These are phyloP conservation scores for Venturia oleaginea DNA, from an alignment of 2,329 filamentous ascomycete species.

Conservation along the genomic window DNA sequence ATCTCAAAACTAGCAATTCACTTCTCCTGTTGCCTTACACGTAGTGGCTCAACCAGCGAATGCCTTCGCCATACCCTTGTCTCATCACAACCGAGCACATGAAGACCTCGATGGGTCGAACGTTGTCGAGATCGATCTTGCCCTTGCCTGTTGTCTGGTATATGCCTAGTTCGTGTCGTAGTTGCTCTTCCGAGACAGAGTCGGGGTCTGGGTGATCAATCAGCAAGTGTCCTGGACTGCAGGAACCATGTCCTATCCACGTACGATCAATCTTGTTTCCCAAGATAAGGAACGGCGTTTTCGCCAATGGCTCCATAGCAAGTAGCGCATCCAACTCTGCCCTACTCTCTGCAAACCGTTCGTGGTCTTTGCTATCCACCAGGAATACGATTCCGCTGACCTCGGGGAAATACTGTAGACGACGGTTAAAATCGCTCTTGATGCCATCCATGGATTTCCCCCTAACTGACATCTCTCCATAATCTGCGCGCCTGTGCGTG, in stretches of 20 bases:
- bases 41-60: conserved; percentile 34
- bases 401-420: conserved; percentile 71
- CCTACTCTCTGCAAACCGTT: conserved; percentile 90
- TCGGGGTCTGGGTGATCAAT: conserved; percentile 52
- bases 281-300: conserved; percentile 91
- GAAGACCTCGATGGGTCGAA: conserved; percentile 91
- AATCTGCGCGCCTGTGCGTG: conserved; percentile 70
- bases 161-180: conserved; percentile 75
- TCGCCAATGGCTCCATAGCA: conserved; percentile 90
- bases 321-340: conserved; percentile 80
- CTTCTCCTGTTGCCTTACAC: conserved; percentile 20
- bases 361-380: conserved; percentile 93
- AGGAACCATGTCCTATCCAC: conserved; percentile 1
- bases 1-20: not conserved
- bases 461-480: conserved; percentile 61
- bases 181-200: conserved; percentile 89
- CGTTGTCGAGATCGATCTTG: conserved; percentile 84
- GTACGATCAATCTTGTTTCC: conserved; percentile 94
- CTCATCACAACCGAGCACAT: conserved; percentile 16
- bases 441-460: not conserved
- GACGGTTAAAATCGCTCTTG: conserved; percentile 1
- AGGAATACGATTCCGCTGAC: conserved; percentile 93
- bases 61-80: conserved; percentile 30
- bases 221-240: conserved; percentile 3
- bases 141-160: conserved; percentile 97